Evolutionary conservation across 1,284 basidiomycete genomes (phyloP).

Genomic region (Ustilago shanxiensis): DNA sequence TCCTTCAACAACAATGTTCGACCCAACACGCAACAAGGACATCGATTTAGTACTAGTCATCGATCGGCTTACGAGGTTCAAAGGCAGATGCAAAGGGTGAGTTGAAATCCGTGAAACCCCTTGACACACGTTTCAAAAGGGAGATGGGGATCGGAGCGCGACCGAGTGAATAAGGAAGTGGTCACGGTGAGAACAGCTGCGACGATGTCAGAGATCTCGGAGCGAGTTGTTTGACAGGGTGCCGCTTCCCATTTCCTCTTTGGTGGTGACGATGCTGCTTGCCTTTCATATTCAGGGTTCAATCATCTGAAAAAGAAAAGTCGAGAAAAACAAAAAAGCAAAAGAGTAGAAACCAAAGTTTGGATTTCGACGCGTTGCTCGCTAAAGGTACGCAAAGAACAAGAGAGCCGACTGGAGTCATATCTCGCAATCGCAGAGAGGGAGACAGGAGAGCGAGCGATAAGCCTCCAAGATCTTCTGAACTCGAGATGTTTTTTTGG

Average conservation of each 20-base stretch:
- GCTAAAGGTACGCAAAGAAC: background rate
- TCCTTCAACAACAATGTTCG: constrained; percentile 13
- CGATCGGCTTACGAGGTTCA: constrained; percentile 38
- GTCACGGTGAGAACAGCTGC: background rate
- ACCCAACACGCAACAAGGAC: constrained; percentile 16
- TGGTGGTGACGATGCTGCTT: background rate
- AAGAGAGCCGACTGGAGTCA: background rate
- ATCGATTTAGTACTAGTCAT: constrained; percentile 30
- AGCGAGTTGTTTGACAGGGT: constrained; percentile 4
- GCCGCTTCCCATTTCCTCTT: too few relatives aligned
- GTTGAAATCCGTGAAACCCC: constrained; percentile 1
- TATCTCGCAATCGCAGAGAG: background rate
- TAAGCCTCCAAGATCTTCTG: constrained; percentile 14
- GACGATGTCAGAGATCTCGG: background rate
- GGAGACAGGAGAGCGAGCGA: background rate
- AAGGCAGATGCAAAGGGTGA: constrained; percentile 45
- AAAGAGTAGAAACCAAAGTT: background rate
- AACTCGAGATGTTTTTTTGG: background rate
- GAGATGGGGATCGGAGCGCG: background rate
- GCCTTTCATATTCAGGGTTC: background rate
- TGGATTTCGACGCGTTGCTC: background rate
- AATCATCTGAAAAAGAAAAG: background rate
- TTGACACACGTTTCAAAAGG: background rate
- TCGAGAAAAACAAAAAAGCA: background rate
- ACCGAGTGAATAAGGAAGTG: background rate